Base-by-base conservation (phyloP, 352 stramenopile genomes). In the Phytopythium ostracodes region DNA sequence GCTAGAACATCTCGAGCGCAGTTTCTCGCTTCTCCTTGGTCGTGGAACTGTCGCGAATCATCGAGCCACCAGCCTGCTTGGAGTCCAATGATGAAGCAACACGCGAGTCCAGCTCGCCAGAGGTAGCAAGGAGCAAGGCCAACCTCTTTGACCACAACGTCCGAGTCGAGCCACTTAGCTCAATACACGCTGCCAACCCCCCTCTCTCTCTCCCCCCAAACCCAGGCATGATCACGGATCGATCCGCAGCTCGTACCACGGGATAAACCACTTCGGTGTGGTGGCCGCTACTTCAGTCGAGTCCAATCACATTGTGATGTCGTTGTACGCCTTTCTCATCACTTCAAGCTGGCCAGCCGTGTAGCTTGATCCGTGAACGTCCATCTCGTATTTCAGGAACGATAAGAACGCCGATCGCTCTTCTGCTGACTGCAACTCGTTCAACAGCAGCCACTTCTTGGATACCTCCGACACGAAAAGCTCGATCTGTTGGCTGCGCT, bases 111-210 rank as follows among this genome's bases (percentile, higher is more conserved):
- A 10, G 24, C 11, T 10, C 24, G 24, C 24, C 46, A 14, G 46
- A 6, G 3, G 11, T 24, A 4, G 7, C 46, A 27, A 52, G 10
- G n/a, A 59, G 60, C 14, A n/a, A n/a, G n/a, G n/a, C n/a, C n/a
- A n/a, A 72, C 56, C 22, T 65, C 67, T 40, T 69, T 72, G 2
- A 72, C 58, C 11, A 72, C 63, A 11, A 72, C 58, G 25, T 40
- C 38, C 4, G 66, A 69, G 22, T 59, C 43, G 15, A 66, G 64
- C 66, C 66, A 72, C 25, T 46, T 46, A 4, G 62, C 50, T 6
- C 54, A 33, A 64, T 65, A 60, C 20, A 73, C 47, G 40, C 56
- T 57, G 10, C 52, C 24, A 25, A 64, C 60, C 44, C 43, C n/a
- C n/a, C n/a, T n/a, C n/a, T n/a, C n/a, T n/a, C n/a, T n/a, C n/a